Base-by-base conservation (phyloP, 306 rosid species). In the Sindora glabra region DNA sequence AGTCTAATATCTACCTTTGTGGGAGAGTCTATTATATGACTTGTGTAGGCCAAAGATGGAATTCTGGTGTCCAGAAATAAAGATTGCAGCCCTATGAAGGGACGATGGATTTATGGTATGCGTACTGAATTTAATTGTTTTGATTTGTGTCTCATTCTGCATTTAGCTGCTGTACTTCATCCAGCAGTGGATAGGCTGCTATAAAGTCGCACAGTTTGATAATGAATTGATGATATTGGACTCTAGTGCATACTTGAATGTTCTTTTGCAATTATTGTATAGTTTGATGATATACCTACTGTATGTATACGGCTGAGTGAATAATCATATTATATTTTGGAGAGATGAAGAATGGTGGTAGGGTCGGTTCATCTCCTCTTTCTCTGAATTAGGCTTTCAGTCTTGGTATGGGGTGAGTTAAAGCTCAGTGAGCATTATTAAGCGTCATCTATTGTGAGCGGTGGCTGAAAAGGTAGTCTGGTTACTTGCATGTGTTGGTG, bases 21-120 rank as follows among this genome's bases (percentile, higher is more conserved):
- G 25, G 21, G 51, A 53, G 57, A 36, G 38, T 37, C 71, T 1
- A 32, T 25, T 25, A 25, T n/a, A 55, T 21, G 63, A 48, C n/a
- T 39, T 49, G 56, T 73, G 50, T 67, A 58, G 78, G 53, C n/a
- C 33, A 51, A 62, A 26, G 63, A 48, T 56, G 72, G 62, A 55
- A 40, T 46, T 32, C n/a, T n/a, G n/a, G n/a, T n/a, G 41, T 56
- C 37, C n/a, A n/a, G 52, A 68, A 67, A 42, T 40, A n/a, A 63
- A 29, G 55, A 30, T 66, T 53, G 69, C 48, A 67, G 64, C n/a
- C n/a, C 77, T 65, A 29, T 27, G 36, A 49, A 6, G 26, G 58
- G 47, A 66, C 26, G n/a, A n/a, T n/a, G n/a, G n/a, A n/a, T 37
- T 55, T 56, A 39, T 62, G 61, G 74, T 65, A 58, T 70, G 65